These are phyloP conservation scores for Hypomontagnella submonticulosa DNA, from an alignment of 495 filamentous ascomycete genomes.

Conservation along the genomic window DNA sequence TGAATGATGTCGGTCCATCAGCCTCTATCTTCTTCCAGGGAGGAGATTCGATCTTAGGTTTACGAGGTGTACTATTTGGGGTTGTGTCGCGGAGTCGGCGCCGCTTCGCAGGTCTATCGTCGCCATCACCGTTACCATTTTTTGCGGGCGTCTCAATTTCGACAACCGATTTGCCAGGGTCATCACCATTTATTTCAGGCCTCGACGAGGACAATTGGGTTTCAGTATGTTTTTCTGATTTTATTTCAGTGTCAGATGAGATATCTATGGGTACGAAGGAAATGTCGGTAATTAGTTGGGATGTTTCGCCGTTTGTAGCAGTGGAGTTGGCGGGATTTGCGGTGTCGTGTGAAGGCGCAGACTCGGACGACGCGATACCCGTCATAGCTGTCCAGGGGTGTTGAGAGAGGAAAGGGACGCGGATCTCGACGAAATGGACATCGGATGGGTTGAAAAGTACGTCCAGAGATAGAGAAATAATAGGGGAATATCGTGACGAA, in stretches of 20 bases:
- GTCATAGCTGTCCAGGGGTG: conserved; percentile 61
- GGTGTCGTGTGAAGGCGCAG: conserved; percentile 54
- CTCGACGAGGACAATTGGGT: conserved; percentile 29
- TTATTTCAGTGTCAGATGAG: conserved; percentile 9
- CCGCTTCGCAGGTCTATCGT: conserved; percentile 75
- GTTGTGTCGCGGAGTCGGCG: conserved; percentile 69
- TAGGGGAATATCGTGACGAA: conserved; percentile 59
- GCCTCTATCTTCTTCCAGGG: conserved; percentile 93
- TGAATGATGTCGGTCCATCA: conserved; percentile 87
- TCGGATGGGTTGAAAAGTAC: conserved; percentile 68
- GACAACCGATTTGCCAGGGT: conserved; percentile 17
- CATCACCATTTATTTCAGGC: conserved; percentile 38
- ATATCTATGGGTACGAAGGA: background rate
- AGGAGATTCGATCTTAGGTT: conserved; percentile 72
- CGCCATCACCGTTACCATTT: conserved; percentile 47
- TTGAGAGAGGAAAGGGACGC: conserved; percentile 58
- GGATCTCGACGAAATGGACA: conserved; percentile 73
- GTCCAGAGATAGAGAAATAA: conserved; percentile 69
- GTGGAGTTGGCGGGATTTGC: conserved; percentile 43
- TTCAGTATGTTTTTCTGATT: conserved; percentile 14
- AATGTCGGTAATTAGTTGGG: background rate
- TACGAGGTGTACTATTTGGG: conserved; percentile 48
- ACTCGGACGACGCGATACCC: conserved; percentile 61
- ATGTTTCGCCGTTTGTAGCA: conserved; percentile 23
- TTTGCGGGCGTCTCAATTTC: conserved; percentile 22